Evolutionary conservation across 2,329 filamentous ascomycete species (phyloP).

Genomic region (Trichoderma hamatum): DNA sequence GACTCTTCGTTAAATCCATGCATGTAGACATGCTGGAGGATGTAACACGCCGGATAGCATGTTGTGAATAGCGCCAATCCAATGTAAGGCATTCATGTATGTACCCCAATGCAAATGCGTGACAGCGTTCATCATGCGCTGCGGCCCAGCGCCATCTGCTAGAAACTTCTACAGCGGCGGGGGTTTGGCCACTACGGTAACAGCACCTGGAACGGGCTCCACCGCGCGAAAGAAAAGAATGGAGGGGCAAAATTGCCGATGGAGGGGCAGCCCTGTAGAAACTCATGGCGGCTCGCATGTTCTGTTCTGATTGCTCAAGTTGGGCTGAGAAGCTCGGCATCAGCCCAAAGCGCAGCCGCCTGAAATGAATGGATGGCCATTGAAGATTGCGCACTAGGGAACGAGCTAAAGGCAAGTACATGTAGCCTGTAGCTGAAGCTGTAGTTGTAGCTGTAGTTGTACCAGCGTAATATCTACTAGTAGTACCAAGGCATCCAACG

Average conservation of each 20-base stretch:
- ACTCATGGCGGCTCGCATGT: not conserved
- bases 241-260: not conserved
- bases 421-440: too few species aligned
- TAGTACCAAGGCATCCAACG: not conserved
- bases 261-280: constrained; percentile 1
- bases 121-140: constrained; percentile 17
- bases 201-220: not conserved
- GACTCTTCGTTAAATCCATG: too few species aligned
- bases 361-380: not conserved
- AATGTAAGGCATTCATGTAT: not conserved
- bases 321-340: not conserved
- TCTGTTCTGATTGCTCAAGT: not conserved
- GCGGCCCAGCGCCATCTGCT: constrained; percentile 24
- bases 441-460: not conserved
- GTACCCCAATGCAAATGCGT: constrained; percentile 1
- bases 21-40: not conserved
- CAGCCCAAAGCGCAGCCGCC: not conserved
- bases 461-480: too few species aligned
- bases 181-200: constrained; percentile 4
- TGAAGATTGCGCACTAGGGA: too few species aligned
- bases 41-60: not conserved
- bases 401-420: too few species aligned
- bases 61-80: not conserved
- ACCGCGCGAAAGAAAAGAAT: not conserved
- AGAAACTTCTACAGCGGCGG: constrained; percentile 27